Base-by-base conservation (phyloP, 768 basidiomycete genomes). In the Coprinopsis cinerea region DNA sequence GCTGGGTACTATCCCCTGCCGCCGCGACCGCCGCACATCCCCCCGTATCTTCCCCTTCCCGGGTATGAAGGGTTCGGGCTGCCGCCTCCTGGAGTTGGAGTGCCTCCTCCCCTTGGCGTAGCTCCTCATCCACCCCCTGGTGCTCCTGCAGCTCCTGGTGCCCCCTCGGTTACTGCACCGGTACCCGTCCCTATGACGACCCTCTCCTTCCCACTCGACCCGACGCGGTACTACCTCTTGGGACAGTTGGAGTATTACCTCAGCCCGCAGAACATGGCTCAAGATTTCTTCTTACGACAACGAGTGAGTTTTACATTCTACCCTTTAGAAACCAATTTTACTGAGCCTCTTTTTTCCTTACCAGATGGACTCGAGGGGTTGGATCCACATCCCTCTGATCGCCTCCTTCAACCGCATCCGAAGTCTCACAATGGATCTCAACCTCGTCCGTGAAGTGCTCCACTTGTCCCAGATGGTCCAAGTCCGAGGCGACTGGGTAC, bases 201-300 rank as follows among this genome's bases (percentile, higher is more conserved):
- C 14, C 45, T 81, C 13, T 57, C 74, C 3, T 83, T 79, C 68
- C 74, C 81, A 1, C 61, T 88, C 11, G 90, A 93, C 59, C 66
- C 78, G 20, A 81, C 77, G 44, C 65, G 82, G 43, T 85, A 75
- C 58, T 82, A 78, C 61, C 70, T 95, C 23, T 76, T 95, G 37
- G 84, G 81, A 1, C 88, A 95, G 65, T 67, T 95, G 45, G 94
- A 95, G 67, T 96, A 92, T 65, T 97, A 95, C 69, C 74, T 97
- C 57, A 90, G 91, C 57, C 74, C 85, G 49, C 84, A 96, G 62
- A 96, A 95, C 62, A 74, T 97, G 69, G 86, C 79, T n/a, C 80
- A 83, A 61, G 93, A 97, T 64, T 76, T 87, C 56, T 95, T 77
- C 68, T 71, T 97, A 28, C 77, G 91, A 46, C 76, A 83, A 67